Evolutionary conservation across 345 rosid species (phyloP).

Genomic region (Gossypium sturtianum): DNA sequence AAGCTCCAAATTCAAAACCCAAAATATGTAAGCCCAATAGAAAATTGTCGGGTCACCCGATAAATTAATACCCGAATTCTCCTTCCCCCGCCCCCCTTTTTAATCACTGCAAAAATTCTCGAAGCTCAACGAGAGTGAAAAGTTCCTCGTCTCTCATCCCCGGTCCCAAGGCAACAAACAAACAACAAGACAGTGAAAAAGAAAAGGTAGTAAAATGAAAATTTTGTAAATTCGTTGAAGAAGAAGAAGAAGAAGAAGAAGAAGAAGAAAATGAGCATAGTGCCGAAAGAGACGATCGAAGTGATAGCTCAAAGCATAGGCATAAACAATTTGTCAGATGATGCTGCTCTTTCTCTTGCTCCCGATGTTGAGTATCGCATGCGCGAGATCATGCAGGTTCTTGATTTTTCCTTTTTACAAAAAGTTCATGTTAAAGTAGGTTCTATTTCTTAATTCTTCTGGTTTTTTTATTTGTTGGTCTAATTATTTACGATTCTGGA

Average conservation of each 20-base stretch:
- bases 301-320: slow-evolving; percentile 89
- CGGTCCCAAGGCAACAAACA: not conserved
- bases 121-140: not conserved
- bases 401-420: not conserved
- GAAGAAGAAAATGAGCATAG: slow-evolving; percentile 7
- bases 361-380: slow-evolving; percentile 90
- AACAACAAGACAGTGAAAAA: not conserved
- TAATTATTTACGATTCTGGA: not conserved
- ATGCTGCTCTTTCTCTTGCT: slow-evolving; percentile 82
- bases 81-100: not conserved
- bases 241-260: not conserved
- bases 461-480: not conserved
- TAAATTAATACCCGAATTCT: not conserved
- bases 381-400: slow-evolving; percentile 92
- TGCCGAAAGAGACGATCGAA: slow-evolving; percentile 55
- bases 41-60: not conserved
- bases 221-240: not conserved
- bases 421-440: not conserved
- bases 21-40: not conserved
- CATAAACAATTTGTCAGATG: slow-evolving; percentile 55
- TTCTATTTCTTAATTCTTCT: not conserved
- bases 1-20: not conserved
- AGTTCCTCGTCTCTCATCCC: not conserved
- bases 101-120: not conserved
- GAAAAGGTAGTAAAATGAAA: not conserved